phyloP scores from a whole-genome alignment of 495 filamentous ascomycete species.

The Penicillium flavigenum region DNA sequence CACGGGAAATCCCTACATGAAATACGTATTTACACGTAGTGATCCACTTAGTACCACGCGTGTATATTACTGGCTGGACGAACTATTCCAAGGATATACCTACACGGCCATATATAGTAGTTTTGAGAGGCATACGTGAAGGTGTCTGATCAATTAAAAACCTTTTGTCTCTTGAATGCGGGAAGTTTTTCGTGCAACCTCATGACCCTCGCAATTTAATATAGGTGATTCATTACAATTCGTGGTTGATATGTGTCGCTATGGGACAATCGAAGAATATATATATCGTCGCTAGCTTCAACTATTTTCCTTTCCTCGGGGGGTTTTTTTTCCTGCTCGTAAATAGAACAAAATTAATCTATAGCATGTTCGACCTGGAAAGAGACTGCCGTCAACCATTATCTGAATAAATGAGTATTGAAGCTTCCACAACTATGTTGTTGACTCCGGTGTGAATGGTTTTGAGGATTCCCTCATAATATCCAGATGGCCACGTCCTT shows the following conservation, averaged over 20 bases:
- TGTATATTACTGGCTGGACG: background rate
- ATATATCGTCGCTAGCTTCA: background rate
- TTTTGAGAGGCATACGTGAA: no score
- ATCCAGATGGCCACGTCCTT: no score
- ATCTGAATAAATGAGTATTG: background rate
- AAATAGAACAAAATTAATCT: no score
- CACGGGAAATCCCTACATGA: constrained; percentile 15
- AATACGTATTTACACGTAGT: background rate
- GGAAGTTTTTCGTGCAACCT: no score
- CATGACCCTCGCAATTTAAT: no score
- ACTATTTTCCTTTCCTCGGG: no score
- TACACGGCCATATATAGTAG: no score
- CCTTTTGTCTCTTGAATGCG: no score
- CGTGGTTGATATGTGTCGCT: no score
- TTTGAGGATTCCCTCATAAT: background rate
- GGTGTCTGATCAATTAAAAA: no score
- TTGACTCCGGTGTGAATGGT: background rate
- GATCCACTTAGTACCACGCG: constrained; percentile 7
- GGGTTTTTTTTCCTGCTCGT: background rate
- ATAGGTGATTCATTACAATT: no score
- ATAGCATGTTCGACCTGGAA: background rate
- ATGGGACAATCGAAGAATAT: background rate
- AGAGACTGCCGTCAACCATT: background rate
- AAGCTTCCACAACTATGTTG: background rate
- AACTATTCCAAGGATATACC: background rate